These are phyloP conservation scores for Penicillium salamii DNA, from an alignment of 495 filamentous ascomycete genomes.

Conservation along the genomic window DNA sequence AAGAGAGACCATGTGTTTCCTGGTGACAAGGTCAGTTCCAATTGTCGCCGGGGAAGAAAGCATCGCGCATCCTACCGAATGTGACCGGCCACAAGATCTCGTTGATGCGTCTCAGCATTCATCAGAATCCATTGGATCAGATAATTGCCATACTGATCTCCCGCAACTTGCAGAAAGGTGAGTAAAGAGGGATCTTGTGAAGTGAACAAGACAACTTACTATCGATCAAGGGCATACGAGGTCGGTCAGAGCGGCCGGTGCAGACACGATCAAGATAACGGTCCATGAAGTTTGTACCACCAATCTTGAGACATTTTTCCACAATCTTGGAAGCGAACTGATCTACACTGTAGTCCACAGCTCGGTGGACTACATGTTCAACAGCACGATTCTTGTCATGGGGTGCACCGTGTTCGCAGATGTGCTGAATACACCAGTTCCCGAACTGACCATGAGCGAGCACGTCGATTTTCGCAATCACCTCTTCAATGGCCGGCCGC, in stretches of 20 bases:
- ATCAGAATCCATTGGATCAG: slow-evolving; percentile 95
- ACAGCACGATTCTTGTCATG: slow-evolving; percentile 89
- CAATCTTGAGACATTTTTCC: slow-evolving; percentile 98
- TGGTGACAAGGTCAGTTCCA: slow-evolving; percentile 15
- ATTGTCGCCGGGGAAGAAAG: too few species aligned
- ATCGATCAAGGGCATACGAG: slow-evolving; percentile 95
- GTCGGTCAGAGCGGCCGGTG: slow-evolving; percentile 83
- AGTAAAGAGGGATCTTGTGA: slow-evolving; percentile 12
- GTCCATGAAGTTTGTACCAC: slow-evolving; percentile 82
- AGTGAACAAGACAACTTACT: slow-evolving; percentile 50
- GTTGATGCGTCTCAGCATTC: slow-evolving; percentile 79
- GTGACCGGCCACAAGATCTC: slow-evolving; percentile 88
- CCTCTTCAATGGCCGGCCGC: slow-evolving; percentile 96
- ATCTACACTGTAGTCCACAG: slow-evolving; percentile 97
- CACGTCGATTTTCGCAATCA: slow-evolving; percentile 87
- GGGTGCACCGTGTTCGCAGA: slow-evolving; percentile 94
- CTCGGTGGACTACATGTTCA: slow-evolving; percentile 89
- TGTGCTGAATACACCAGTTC: slow-evolving; percentile 99
- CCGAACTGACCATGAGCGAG: slow-evolving; percentile 98
- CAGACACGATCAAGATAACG: slow-evolving; percentile 93
- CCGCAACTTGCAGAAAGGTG: slow-evolving; percentile 62
- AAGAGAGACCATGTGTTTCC: slow-evolving; percentile 98
- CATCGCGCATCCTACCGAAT: slow-evolving; percentile 71
- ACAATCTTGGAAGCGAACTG: slow-evolving; percentile 99
- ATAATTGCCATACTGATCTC: slow-evolving; percentile 98